phyloP scores from a whole-genome alignment of 768 basidiomycete species.

The Leccinum barrowsii region DNA sequence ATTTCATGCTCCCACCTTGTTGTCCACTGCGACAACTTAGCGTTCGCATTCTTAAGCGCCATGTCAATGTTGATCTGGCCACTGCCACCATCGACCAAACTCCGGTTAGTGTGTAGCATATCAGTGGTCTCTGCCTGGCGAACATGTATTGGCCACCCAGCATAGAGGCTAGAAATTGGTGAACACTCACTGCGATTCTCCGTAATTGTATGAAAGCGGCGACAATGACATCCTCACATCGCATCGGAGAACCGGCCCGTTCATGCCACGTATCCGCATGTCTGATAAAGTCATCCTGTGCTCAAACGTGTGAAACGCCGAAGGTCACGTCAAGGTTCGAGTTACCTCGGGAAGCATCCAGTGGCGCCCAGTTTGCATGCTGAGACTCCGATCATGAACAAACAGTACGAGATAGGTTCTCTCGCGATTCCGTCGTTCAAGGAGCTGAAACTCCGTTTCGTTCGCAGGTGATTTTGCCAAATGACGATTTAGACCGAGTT shows the following conservation, averaged over 20 bases:
- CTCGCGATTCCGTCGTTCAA: constrained; percentile 81
- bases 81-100: constrained; percentile 39
- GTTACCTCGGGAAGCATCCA: constrained; percentile 82
- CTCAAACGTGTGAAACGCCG: constrained; percentile 9
- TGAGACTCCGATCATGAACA: constrained; percentile 81
- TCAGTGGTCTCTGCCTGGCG: constrained; percentile 76
- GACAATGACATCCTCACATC: constrained; percentile 80
- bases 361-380: constrained; percentile 79
- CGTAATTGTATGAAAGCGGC: constrained; percentile 75
- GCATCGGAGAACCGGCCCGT: constrained; percentile 44
- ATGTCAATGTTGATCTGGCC: constrained; percentile 72
- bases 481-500: constrained; percentile 76
- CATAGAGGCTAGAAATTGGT: not conserved
- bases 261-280: constrained; percentile 71
- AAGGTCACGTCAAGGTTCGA: constrained; percentile 1
- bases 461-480: constrained; percentile 48
- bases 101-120: constrained; percentile 57
- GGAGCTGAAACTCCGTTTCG: constrained; percentile 62
- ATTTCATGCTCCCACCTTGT: constrained; percentile 71
- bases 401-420: constrained; percentile 84
- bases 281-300: constrained; percentile 66
- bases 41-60: constrained; percentile 68
- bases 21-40: constrained; percentile 68
- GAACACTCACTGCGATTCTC: constrained; percentile 63
- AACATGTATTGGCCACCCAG: not conserved